Evolutionary conservation across 2,329 filamentous ascomycete species (phyloP).

Genomic region (Xylaria arbuscula): DNA sequence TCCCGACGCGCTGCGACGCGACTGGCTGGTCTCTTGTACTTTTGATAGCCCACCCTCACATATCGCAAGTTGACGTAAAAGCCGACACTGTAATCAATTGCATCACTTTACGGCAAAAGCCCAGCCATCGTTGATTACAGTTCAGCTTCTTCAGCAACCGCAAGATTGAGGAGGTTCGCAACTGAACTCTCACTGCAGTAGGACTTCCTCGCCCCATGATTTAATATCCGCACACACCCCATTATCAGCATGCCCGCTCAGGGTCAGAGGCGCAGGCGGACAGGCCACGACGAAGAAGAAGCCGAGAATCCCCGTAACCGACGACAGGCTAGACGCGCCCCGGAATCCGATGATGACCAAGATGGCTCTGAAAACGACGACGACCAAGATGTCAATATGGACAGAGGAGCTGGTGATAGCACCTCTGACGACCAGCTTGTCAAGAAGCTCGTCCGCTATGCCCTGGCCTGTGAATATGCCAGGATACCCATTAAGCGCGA

Average conservation of each 20-base stretch:
- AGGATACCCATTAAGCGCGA: slow-evolving; percentile 69
- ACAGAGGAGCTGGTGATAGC: slow-evolving; percentile 34
- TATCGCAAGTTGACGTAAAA: background rate
- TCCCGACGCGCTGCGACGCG: background rate
- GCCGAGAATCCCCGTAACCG: slow-evolving; percentile 50
- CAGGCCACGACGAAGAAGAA: slow-evolving; percentile 51
- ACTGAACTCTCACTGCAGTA: background rate
- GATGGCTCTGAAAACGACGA: slow-evolving; percentile 48
- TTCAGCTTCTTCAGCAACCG: background rate
- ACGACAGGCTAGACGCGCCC: slow-evolving; percentile 43
- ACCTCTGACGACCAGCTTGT: slow-evolving; percentile 63
- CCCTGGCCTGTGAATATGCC: slow-evolving; percentile 73
- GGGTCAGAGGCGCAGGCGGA: slow-evolving; percentile 48
- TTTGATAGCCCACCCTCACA: background rate
- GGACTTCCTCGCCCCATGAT: too few species aligned
- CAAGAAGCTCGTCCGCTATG: slow-evolving; percentile 76
- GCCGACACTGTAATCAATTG: background rate
- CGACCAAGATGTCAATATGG: slow-evolving; percentile 36
- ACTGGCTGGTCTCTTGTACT: background rate
- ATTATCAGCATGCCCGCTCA: slow-evolving; percentile 46
- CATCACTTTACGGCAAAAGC: background rate
- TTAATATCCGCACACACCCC: background rate
- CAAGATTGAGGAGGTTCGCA: background rate
- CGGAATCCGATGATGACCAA: slow-evolving; percentile 46
- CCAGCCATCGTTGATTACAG: background rate